Evolutionary conservation across 257 asterid genomes (phyloP), one percentile per base, ranked within the genome.

Genomic region (Scutellaria barbata): DNA sequence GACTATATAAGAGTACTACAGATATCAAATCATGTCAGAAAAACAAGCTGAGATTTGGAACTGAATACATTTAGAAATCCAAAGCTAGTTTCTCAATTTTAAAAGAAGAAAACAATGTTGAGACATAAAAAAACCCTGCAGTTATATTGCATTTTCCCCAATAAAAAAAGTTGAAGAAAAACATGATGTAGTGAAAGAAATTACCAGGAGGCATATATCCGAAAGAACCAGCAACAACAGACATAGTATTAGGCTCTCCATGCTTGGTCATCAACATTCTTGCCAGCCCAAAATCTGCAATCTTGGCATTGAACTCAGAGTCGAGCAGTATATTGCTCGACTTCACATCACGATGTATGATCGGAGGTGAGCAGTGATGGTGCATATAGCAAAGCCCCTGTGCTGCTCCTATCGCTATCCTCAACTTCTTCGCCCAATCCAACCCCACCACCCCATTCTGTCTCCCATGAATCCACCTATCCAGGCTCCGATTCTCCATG

Each of bases 401-500:
- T 42, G 88, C 90, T 13, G 86, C 86, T 50, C 88, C 90, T 2
- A 85, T 76, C 10, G 86, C 88, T 47, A 85, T 85, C 11, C 80
- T 81, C 79, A 85, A 68, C 76, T 88, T 81, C 69, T 77, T 81
- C 6, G 85, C 84, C 90, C 90, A 85, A 66, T 83, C 86, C 72
- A 85, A 74, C 39, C 78, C 80, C 22, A 78, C 80, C 22, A 69
- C 69, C 18, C 76, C 81, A 62, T 76, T 86, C 3, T 62, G 75
- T 69, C 79, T 86, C 53, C 76, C 10, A 58, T 86, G 96, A 69
- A 93, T 82, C 98, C 98, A 90, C 56, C 72, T 78, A 63, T 93
- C 98, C 33, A 93, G 79, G 52, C 98, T 93, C 0, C 81, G 76
- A 11, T 93, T 90, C 53, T 90, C 92, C 97, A 92, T 79, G 55